Percentiles rank a stretch among this genome's conserved stretches.
phyloP scores from a whole-genome alignment of 192 early-diverging fungal genomes.

The Coemansia sp. region DNA sequence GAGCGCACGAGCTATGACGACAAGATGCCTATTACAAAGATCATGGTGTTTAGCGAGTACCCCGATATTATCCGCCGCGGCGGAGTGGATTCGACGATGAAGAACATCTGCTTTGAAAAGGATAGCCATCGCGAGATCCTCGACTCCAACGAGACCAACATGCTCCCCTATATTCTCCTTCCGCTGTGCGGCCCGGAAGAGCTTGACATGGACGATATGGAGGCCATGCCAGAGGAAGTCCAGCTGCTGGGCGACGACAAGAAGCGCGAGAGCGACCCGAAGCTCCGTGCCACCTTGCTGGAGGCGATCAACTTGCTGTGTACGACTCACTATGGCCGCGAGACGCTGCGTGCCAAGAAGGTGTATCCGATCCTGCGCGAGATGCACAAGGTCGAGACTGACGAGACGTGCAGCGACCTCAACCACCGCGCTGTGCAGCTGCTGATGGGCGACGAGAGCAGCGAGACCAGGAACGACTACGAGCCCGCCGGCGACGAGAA shows the following conservation, averaged over 20 bases:
- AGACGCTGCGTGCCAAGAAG: slow-evolving; percentile 74
- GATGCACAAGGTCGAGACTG: slow-evolving; percentile 71
- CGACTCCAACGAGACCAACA: slow-evolving; percentile 68
- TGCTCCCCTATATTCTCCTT: slow-evolving; percentile 83
- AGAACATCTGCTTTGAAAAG: slow-evolving; percentile 84
- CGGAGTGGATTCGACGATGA: slow-evolving; percentile 82
- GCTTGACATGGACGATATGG: slow-evolving; percentile 89
- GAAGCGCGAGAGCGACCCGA: slow-evolving; percentile 76
- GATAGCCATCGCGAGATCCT: slow-evolving; percentile 66
- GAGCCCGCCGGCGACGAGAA: slow-evolving; percentile 12
- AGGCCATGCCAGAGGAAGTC: slow-evolving; percentile 88
- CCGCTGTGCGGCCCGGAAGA: slow-evolving; percentile 90
- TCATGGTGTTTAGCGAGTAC: slow-evolving; percentile 85
- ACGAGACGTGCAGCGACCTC: slow-evolving; percentile 67
- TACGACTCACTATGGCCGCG: slow-evolving; percentile 69
- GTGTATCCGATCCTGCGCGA: slow-evolving; percentile 86
- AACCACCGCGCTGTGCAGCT: slow-evolving; percentile 81
- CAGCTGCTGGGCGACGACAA: slow-evolving; percentile 82
- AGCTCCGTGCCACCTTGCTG: slow-evolving; percentile 69
- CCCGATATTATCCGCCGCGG: slow-evolving; percentile 81
- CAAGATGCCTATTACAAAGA: slow-evolving; percentile 73
- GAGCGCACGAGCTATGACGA: slow-evolving; percentile 62
- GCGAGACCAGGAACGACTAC: slow-evolving; percentile 42
- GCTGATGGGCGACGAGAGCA: slow-evolving; percentile 75
- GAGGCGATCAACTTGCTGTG: slow-evolving; percentile 83